These are phyloP conservation scores for Boletus speciosus DNA, from an alignment of 768 basidiomycete genomes.

Conservation along the genomic window DNA sequence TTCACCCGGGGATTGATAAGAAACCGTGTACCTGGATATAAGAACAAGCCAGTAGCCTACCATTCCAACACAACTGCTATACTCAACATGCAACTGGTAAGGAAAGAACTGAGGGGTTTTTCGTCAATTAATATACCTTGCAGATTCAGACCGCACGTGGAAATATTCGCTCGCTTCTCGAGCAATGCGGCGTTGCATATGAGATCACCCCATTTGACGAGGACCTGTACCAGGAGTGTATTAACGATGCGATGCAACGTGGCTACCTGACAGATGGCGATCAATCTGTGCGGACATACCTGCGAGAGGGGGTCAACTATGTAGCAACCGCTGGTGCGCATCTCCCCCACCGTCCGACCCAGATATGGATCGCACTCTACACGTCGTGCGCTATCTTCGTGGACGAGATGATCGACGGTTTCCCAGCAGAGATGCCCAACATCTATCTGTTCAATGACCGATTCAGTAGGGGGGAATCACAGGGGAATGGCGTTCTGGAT, in stretches of 20 bases:
- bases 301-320: constrained; percentile 31
- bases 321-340: background rate
- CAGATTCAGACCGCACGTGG: no score
- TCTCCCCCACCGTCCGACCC: no score
- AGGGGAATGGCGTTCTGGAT: constrained; percentile 11
- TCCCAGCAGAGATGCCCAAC: constrained; percentile 11
- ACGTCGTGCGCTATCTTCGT: no score
- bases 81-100: constrained; percentile 10
- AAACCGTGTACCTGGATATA: constrained; percentile 2
- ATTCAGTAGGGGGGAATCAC: constrained; percentile 24
- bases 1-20: background rate
- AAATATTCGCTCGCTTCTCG: no score
- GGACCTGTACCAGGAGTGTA: constrained; percentile 19
- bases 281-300: constrained; percentile 24
- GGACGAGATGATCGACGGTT: constrained; percentile 12
- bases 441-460: background rate
- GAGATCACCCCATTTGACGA: constrained; percentile 9
- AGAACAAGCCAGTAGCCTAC: background rate
- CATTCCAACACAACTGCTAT: background rate
- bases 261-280: constrained; percentile 26
- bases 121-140: background rate
- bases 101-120: background rate
- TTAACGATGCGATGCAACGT: constrained; percentile 16
- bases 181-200: background rate
- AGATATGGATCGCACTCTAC: no score